Base-by-base conservation (phyloP, 768 basidiomycete genomes). In the Kwoniella dendrophila region DNA sequence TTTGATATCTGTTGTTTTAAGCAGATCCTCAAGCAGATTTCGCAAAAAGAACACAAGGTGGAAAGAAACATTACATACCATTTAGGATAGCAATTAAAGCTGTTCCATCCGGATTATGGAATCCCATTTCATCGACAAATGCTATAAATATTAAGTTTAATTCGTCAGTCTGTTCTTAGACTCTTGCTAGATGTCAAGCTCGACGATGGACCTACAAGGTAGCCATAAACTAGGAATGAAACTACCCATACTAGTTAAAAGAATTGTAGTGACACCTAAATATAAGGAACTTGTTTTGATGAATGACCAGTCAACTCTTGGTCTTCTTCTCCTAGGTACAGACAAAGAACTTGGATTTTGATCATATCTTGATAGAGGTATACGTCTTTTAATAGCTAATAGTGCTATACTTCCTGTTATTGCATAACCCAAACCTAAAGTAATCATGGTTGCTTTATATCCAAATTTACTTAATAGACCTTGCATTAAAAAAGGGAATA, bases 81-180 rank as follows among this genome's bases (percentile, higher is more conserved):
- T 78, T 75, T 69, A 78, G 69, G 20, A 78, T 64, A 11, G 76
- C 64, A 49, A 78, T 68, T 4, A 78, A 48, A 14, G 52, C 64
- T 3, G 70, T 69, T 3, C 76, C 76, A 40, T 65, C 62, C 0
- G 74, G 76, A 20, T 64, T 59, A 4, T 52, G 51, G 18, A 72
- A 12, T 2, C 66, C 63, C 12, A 75, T 38, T n/a, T 75, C 71
- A 11, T 68, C 55, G 1, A 73, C 74, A 47, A 65, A 78, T 1
- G 71, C 73, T 74, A 36, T n/a, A n/a, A n/a, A n/a, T n/a, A n/a
- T n/a, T n/a, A n/a, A n/a, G 14, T 3, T 4, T 44, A 24, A 2
- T 16, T 12, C 30, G n/a, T n/a, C n/a, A n/a, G n/a, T n/a, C n/a
- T n/a, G n/a, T n/a, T n/a, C n/a, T n/a, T n/a, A n/a, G n/a, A n/a